Conservation (phyloP, 352 stramenopile genomes). For the Phytophthora citricola region DNA sequence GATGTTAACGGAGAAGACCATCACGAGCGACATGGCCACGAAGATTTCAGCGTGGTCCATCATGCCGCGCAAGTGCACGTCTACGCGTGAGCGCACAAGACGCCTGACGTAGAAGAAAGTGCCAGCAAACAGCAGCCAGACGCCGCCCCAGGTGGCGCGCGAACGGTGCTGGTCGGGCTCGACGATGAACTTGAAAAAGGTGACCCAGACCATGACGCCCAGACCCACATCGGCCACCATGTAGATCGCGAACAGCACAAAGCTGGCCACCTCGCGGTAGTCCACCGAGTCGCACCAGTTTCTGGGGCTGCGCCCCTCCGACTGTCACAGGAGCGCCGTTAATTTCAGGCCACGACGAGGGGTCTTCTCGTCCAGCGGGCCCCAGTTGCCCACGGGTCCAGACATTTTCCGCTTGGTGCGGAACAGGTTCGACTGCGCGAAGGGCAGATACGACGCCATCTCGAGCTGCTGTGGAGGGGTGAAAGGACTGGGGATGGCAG, state of each 20-base stretch:
- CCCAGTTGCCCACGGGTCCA: constrained; percentile 45
- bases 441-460: constrained; percentile 55
- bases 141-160: constrained; percentile 52
- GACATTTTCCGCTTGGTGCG: constrained; percentile 73
- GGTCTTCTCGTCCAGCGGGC: constrained; percentile 42
- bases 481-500: background rate
- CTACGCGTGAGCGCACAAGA: constrained; percentile 47
- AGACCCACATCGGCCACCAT: constrained; percentile 51
- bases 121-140: constrained; percentile 59
- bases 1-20: constrained; percentile 77
- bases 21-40: constrained; percentile 65
- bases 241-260: constrained; percentile 53
- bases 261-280: constrained; percentile 48
- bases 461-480: background rate
- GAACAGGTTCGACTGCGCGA: constrained; percentile 37
- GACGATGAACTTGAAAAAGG: constrained; percentile 76
- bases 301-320: constrained; percentile 23
- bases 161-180: constrained; percentile 53
- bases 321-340: constrained; percentile 9
- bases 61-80: constrained; percentile 47
- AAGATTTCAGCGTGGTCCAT: constrained; percentile 76
- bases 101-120: constrained; percentile 59
- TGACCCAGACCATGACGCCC: constrained; percentile 61
- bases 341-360: constrained; percentile 21
- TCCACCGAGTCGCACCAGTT: constrained; percentile 47